Percentiles rank a stretch among this genome's conserved stretches.
These are phyloP conservation scores for Halophytophthora batemanensis DNA, from an alignment of 352 stramenopile species.

Conservation along the genomic window DNA sequence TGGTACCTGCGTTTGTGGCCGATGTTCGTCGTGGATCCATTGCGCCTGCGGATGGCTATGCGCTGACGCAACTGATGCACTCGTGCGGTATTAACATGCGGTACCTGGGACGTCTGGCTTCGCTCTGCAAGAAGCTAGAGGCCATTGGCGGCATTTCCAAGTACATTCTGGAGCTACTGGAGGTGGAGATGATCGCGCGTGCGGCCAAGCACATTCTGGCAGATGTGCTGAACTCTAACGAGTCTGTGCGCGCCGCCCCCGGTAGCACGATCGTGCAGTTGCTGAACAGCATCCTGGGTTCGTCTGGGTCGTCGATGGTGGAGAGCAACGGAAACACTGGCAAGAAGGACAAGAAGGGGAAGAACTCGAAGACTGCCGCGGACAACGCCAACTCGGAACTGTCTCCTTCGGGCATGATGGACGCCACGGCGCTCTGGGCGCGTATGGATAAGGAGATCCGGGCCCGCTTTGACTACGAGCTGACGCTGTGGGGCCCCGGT, in stretches of 20 bases:
- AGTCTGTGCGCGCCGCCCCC: slow-evolving; percentile 57
- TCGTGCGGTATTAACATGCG: slow-evolving; percentile 96
- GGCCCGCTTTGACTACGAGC: slow-evolving; percentile 74
- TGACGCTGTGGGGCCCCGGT: slow-evolving; percentile 62
- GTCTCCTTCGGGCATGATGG: slow-evolving; percentile 17
- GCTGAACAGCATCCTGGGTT: slow-evolving; percentile 82
- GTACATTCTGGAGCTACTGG: slow-evolving; percentile 93
- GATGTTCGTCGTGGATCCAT: slow-evolving; percentile 84
- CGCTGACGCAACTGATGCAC: slow-evolving; percentile 94
- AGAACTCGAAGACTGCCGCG: slow-evolving; percentile 5
- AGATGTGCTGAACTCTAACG: slow-evolving; percentile 65
- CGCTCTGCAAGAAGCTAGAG: slow-evolving; percentile 88
- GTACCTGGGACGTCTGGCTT: slow-evolving; percentile 92
- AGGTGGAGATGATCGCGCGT: slow-evolving; percentile 96
- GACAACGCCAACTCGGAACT: slow-evolving; percentile 16
- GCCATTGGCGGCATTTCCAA: slow-evolving; percentile 82
- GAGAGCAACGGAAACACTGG: slow-evolving; percentile 6
- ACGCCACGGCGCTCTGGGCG: slow-evolving; percentile 50
- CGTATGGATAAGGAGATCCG: slow-evolving; percentile 62
- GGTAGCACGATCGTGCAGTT: slow-evolving; percentile 77
- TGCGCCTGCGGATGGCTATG: slow-evolving; percentile 85
- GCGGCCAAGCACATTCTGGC: slow-evolving; percentile 86
- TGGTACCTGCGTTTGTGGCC: slow-evolving; percentile 80
- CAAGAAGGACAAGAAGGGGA: slow-evolving; percentile 43
- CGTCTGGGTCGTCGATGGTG: slow-evolving; percentile 6